A percentile compares a stretch with the other conserved stretches of the same genome.
Evolutionary conservation across 1,284 basidiomycete genomes (phyloP).

Genomic region (Termitomyces sp.): DNA sequence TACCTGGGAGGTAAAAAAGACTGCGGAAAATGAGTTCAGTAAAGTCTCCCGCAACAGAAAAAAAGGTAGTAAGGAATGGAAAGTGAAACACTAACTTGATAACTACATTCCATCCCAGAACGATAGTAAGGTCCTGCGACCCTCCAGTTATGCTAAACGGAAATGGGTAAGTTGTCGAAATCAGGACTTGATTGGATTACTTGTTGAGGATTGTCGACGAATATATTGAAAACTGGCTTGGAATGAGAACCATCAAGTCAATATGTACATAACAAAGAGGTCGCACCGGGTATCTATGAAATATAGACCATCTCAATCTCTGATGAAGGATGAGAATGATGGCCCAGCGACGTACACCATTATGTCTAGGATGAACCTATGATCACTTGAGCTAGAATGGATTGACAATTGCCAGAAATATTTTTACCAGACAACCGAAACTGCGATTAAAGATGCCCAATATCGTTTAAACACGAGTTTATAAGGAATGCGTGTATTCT

Average conservation of each 20-base stretch:
- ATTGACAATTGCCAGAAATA: background rate
- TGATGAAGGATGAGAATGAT: too few species aligned
- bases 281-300: background rate
- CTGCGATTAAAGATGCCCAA: conserved; percentile 62
- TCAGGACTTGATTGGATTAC: background rate
- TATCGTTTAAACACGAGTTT: conserved; percentile 77
- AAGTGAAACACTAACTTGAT: conserved; percentile 51
- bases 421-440: conserved; percentile 63
- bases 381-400: background rate
- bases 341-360: background rate
- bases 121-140: conserved; percentile 43
- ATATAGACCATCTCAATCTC: too few species aligned
- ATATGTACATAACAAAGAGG: background rate
- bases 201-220: background rate
- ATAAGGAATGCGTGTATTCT: conserved; percentile 70
- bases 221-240: background rate
- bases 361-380: background rate
- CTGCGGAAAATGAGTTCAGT: background rate
- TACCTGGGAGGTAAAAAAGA: background rate
- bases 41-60: background rate
- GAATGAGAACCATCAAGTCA: background rate
- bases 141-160: conserved; percentile 52
- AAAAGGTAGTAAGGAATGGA: background rate
- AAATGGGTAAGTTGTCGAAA: background rate
- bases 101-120: conserved; percentile 75